Evolutionary conservation across 108 stramenopile genomes (phyloP), one percentile per base, ranked within the genome.

Genomic region (Bacterosira constricta): DNA sequence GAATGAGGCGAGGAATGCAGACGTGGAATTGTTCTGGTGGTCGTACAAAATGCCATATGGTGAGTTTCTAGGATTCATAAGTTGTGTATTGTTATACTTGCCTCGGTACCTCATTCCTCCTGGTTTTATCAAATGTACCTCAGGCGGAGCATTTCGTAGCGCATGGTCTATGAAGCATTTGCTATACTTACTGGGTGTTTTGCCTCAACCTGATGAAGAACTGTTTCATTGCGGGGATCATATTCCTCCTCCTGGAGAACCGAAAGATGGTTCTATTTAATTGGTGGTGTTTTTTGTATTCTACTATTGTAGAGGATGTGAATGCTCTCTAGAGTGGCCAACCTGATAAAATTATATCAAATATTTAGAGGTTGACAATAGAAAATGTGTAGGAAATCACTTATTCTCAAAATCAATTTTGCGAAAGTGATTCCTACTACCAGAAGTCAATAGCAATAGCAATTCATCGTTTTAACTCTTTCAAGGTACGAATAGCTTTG

Each of bases 1-100:
- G 1, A 36, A 62, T 4, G 77, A 75, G 41, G 85, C 85, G 32
- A 44, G 68, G 15, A 38, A 58, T 26, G 86, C 85, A 1, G 71
- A 84, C 63, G 90, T 91, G 7, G 76, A 89, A 44, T 44, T 91
- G n/a, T 91, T 83, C 57, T 91, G 75, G 65, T 91, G 90, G 90
- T 69, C 75, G 18, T 89, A 73, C 37, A 83, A 87, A 52, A 91
- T 91, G 90, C 90, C 90, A 12, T 83, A 85, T 65, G 90, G 88
- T 12, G 41, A 3, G 41, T 11, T 2, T 8, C 17, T 11, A n/a
- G n/a, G n/a, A n/a, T n/a, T n/a, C n/a, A n/a, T n/a, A n/a, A n/a
- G n/a, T n/a, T n/a, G n/a, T n/a, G n/a, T n/a, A n/a, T n/a, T n/a
- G n/a, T n/a, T n/a, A n/a, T n/a, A n/a, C n/a, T n/a, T n/a, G n/a